phyloP scores from a whole-genome alignment of 2,329 filamentous ascomycete genomes.

The Stagonosporopsis cucurbitacearum region DNA sequence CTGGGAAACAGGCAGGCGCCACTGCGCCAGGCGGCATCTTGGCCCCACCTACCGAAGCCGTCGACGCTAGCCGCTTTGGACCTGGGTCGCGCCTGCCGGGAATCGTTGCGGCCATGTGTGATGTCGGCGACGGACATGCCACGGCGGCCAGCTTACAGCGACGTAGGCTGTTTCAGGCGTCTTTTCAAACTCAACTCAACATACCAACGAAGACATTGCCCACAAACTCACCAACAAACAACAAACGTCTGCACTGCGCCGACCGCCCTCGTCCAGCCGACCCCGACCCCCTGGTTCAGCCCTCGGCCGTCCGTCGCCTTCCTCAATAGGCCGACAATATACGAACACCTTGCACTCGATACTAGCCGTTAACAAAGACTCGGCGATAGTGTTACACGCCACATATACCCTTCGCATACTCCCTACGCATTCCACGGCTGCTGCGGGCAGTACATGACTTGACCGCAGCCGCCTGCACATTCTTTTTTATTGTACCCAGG shows the following conservation, averaged over 20 bases:
- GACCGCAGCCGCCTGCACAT: constrained; percentile 25
- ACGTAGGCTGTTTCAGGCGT: constrained; percentile 5
- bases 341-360: constrained; percentile 11
- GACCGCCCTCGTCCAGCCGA: background rate
- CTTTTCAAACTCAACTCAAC: too few relatives aligned
- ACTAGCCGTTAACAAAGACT: background rate
- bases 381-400: background rate
- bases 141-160: background rate
- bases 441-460: constrained; percentile 20
- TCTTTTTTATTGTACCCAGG: background rate
- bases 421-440: background rate
- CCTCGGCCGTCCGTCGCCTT: constrained; percentile 17
- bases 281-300: constrained; percentile 1
- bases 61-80: background rate
- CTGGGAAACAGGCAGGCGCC: constrained; percentile 1
- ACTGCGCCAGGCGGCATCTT: constrained; percentile 2
- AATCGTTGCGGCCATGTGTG: background rate
- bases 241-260: background rate
- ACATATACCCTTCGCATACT: background rate
- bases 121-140: background rate
- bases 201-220: too few relatives aligned
- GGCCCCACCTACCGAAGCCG: constrained; percentile 2
- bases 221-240: too few relatives aligned
- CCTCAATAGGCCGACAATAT: constrained; percentile 27
- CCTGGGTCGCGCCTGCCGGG: background rate